Evolutionary conservation across 257 asterid species (phyloP).

Genomic region (Oldenlandia corymbosa): DNA sequence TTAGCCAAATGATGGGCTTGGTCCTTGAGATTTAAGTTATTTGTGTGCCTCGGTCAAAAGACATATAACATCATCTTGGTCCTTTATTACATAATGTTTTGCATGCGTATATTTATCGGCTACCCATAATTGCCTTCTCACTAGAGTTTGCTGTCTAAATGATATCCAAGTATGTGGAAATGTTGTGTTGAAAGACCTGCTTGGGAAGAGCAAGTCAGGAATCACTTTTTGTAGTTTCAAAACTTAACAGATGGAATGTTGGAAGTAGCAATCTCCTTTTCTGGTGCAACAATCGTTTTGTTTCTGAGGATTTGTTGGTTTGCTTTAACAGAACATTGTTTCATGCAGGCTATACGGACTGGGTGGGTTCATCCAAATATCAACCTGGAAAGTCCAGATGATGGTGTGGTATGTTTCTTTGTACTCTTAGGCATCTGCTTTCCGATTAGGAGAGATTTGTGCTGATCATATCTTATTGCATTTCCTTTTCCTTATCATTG

Average conservation of each 20-base stretch:
- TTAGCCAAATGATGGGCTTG: not conserved
- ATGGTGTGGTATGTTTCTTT: constrained; percentile 68
- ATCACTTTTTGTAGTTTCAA: not conserved
- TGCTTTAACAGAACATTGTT: constrained; percentile 8
- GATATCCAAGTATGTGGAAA: not conserved
- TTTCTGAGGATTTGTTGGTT: not conserved
- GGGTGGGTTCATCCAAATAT: constrained; percentile 98
- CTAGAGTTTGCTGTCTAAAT: not conserved
- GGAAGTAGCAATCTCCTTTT: not conserved
- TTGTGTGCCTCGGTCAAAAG: not conserved
- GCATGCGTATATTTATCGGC: not conserved
- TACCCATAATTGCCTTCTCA: not conserved
- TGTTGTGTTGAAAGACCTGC: not conserved
- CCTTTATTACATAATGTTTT: too few species aligned
- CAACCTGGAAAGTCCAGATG: constrained; percentile 90
- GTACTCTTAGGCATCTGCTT: not conserved
- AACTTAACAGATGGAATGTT: not conserved
- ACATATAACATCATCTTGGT: too few species aligned
- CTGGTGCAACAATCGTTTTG: not conserved
- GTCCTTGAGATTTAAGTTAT: not conserved
- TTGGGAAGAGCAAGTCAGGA: not conserved
- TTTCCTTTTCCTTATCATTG: not conserved
- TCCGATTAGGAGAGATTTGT: not conserved
- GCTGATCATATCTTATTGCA: not conserved
- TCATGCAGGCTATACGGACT: constrained; percentile 75